phyloP scores from a whole-genome alignment of 177 flowering plant species.

The Tripterygium wilfordii region DNA sequence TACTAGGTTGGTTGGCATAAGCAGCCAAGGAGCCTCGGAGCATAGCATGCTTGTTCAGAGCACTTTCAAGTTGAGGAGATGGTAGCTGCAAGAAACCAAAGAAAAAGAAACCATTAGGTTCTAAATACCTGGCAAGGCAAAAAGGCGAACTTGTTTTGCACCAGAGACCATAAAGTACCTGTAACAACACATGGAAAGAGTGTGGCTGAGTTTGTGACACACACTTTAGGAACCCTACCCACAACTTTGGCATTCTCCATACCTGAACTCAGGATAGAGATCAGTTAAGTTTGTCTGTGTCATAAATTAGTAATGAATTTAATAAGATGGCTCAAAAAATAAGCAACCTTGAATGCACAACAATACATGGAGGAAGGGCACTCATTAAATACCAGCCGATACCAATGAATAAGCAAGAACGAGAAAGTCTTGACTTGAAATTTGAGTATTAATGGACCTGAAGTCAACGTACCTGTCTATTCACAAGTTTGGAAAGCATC shows the following conservation, averaged over 20 bases:
- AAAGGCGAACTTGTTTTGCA: background rate
- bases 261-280: constrained; percentile 38
- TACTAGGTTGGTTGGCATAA: constrained; percentile 63
- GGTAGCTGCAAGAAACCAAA: constrained; percentile 69
- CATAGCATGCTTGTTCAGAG: constrained; percentile 58
- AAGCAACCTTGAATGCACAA: background rate
- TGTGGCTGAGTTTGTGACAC: constrained; percentile 96
- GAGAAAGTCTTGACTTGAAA: background rate
- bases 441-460: background rate
- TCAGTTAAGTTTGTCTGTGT: too few species aligned
- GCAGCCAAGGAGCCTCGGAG: constrained; percentile 73
- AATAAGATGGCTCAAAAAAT: too few species aligned
- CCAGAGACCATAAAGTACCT: constrained; percentile 36
- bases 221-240: constrained; percentile 98
- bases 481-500: constrained; percentile 82
- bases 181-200: constrained; percentile 76
- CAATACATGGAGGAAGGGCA: too few species aligned
- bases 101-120: background rate
- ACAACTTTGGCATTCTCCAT: constrained; percentile 97
- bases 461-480: constrained; percentile 65
- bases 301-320: too few species aligned
- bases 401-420: background rate
- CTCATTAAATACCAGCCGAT: too few species aligned
- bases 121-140: background rate
- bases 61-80: constrained; percentile 84